These are phyloP conservation scores for Arabidopsis arenosa DNA, from an alignment of 345 rosid species.

Conservation along the genomic window DNA sequence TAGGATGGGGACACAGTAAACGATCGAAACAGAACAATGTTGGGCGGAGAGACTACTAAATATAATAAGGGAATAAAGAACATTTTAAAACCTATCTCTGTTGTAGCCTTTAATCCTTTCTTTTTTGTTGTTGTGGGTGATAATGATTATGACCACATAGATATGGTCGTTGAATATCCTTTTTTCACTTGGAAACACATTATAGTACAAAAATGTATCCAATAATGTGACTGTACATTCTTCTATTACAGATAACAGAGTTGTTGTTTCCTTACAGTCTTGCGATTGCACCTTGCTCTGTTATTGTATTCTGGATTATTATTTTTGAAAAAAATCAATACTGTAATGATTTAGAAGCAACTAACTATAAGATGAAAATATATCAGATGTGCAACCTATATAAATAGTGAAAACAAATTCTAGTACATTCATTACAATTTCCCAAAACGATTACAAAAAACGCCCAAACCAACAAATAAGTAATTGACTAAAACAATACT, in stretches of 20 bases:
- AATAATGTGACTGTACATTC: not conserved
- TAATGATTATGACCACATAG: not conserved
- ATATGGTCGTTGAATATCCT: not conserved
- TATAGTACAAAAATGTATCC: not conserved
- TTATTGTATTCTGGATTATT: not conserved
- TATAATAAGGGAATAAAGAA: not conserved
- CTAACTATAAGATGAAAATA: not conserved
- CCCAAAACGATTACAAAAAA: constrained; percentile 21
- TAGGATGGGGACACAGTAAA: not conserved
- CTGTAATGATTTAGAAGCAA: not conserved
- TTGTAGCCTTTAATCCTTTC: not conserved
- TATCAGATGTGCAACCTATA: constrained; percentile 30
- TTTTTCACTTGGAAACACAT: not conserved
- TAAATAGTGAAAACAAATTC: constrained; percentile 31
- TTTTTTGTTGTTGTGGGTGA: not conserved
- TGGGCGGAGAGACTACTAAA: constrained; percentile 4
- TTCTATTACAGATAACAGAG: not conserved
- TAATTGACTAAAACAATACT: constrained; percentile 29
- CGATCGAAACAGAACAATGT: constrained; percentile 1
- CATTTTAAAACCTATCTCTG: not conserved
- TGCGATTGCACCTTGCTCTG: not conserved
- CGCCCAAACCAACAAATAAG: constrained; percentile 29
- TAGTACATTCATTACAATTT: constrained; percentile 40
- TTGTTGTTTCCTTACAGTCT: not conserved
- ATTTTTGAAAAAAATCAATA: too few relatives aligned